Conservation (phyloP, 129 eudicot species). For the Deinandra increscens region DNA sequence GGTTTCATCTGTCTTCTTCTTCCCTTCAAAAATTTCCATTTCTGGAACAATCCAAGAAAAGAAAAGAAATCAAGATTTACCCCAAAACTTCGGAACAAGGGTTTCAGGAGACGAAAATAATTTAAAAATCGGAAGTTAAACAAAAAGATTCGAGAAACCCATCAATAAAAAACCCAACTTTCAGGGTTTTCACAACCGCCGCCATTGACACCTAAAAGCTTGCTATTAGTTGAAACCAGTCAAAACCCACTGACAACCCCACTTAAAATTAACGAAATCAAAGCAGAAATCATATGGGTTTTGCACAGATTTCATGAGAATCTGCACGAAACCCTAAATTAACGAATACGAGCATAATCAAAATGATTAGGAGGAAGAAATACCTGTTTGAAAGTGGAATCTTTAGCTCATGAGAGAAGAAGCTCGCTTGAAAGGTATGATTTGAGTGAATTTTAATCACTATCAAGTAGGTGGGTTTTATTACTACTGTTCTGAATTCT, state of each 20-base stretch:
- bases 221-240: conserved; percentile 16
- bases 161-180: conserved; percentile 22
- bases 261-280: conserved; percentile 7
- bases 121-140: neutral
- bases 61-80: conserved; percentile 2
- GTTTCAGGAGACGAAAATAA: neutral
- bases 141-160: neutral
- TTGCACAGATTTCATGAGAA: conserved; percentile 21
- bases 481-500: neutral
- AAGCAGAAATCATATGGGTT: conserved; percentile 21
- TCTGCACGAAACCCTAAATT: conserved; percentile 4
- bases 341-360: neutral
- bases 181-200: conserved; percentile 34
- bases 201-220: conserved; percentile 22
- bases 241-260: conserved; percentile 21
- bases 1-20: conserved; percentile 21
- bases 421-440: neutral
- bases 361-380: conserved; percentile 12
- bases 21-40: conserved; percentile 36
- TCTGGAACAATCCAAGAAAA: conserved; percentile 14
- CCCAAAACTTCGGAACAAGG: conserved; percentile 3
- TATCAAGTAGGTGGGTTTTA: conserved; percentile 22
- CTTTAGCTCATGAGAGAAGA: conserved; percentile 20
- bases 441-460: conserved; percentile 6
- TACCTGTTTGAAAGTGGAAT: conserved; percentile 11